These are phyloP conservation scores for Cenchrus fungigraminus DNA, from an alignment of 176 grass and related monocot genomes.

Conservation along the genomic window DNA sequence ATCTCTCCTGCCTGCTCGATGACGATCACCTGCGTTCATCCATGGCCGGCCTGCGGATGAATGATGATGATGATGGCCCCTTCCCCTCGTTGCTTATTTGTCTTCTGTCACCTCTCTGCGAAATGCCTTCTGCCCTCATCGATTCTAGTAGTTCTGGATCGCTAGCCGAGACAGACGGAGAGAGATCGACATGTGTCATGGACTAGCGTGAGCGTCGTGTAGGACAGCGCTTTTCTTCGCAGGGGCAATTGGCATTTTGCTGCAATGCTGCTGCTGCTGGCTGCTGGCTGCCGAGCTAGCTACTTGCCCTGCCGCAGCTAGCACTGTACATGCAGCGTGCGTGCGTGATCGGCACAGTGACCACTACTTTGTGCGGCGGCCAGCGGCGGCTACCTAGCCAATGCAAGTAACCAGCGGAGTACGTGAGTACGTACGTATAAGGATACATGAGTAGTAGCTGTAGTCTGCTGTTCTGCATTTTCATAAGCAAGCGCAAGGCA, in stretches of 20 bases:
- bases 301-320: not conserved
- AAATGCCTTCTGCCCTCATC: constrained; percentile 63
- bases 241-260: not conserved
- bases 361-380: not conserved
- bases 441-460: too few relatives aligned
- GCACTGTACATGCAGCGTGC: not conserved
- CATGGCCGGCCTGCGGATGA: not conserved
- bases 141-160: not conserved
- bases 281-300: not conserved
- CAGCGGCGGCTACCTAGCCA: not conserved
- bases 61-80: too few relatives aligned
- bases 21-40: constrained; percentile 5
- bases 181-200: not conserved
- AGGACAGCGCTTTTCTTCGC: not conserved
- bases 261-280: not conserved
- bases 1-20: not conserved
- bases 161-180: not conserved
- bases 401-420: too few relatives aligned
- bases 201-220: not conserved
- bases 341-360: not conserved
- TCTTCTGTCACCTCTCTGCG: constrained; percentile 47
- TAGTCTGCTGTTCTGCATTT: too few relatives aligned
- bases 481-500: too few relatives aligned
- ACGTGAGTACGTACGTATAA: too few relatives aligned
- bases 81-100: not conserved